These are phyloP conservation scores for Solanum ossicruentum DNA, from an alignment of 257 asterid species.

Conservation along the genomic window DNA sequence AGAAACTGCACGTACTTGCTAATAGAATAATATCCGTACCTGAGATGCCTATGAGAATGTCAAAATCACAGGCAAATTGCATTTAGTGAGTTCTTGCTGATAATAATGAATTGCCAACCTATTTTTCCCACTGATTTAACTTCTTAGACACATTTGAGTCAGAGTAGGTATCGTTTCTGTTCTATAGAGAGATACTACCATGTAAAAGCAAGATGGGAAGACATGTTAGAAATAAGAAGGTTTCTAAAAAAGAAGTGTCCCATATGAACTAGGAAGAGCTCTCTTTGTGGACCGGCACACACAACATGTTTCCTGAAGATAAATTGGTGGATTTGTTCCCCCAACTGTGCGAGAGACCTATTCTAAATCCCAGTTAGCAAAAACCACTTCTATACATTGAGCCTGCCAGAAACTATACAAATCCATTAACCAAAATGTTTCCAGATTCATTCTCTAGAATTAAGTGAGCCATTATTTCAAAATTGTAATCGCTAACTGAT, in stretches of 20 bases:
- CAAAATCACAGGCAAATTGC: neutral
- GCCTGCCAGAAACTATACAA: neutral
- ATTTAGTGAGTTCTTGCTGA: slow-evolving; percentile 4
- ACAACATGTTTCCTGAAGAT: neutral
- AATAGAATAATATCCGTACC: neutral
- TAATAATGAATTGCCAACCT: slow-evolving; percentile 13
- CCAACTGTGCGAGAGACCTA: no score
- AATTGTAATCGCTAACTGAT: neutral
- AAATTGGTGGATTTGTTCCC: neutral
- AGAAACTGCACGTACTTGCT: neutral
- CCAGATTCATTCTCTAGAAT: no score
- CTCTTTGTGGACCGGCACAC: neutral
- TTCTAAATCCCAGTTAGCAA: neutral
- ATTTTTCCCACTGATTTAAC: slow-evolving; percentile 14
- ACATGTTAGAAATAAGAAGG: neutral
- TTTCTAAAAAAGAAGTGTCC: neutral
- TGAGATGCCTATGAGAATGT: neutral
- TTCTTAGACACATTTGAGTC: slow-evolving; percentile 13
- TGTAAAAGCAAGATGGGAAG: neutral
- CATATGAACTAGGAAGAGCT: neutral
- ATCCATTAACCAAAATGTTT: no score
- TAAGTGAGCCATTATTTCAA: no score
- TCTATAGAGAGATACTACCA: neutral
- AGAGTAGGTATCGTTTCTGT: slow-evolving; percentile 1
- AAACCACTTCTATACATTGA: neutral